A percentile compares a stretch with the other conserved stretches of the same genome.
phyloP scores from a whole-genome alignment of 1,284 basidiomycete species.

The Termitomyces sp. region DNA sequence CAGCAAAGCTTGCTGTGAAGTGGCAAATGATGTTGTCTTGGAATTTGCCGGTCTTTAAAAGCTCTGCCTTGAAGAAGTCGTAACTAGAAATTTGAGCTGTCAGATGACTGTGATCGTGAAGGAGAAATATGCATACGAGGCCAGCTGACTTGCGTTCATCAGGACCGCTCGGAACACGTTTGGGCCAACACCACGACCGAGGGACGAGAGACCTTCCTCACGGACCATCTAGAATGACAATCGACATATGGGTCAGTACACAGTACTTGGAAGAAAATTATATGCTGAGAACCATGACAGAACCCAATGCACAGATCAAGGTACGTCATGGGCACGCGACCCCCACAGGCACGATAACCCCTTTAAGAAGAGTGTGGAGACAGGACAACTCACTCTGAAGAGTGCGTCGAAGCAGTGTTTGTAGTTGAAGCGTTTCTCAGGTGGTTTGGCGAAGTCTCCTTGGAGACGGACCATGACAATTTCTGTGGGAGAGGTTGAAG shows the following conservation, averaged over 20 bases:
- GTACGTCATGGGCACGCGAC: constrained; percentile 5
- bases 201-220: constrained; percentile 75
- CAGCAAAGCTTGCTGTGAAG: constrained; percentile 81
- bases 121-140: constrained; percentile 51
- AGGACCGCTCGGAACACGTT: constrained; percentile 83
- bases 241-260: constrained; percentile 1
- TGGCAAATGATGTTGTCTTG: constrained; percentile 79
- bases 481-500: constrained; percentile 37
- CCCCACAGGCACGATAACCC: constrained; percentile 12
- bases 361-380: constrained; percentile 9
- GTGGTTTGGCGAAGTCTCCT: constrained; percentile 83
- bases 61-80: constrained; percentile 83
- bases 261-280: neutral
- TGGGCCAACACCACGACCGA: constrained; percentile 77
- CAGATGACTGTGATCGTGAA: neutral
- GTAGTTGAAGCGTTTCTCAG: constrained; percentile 82
- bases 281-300: neutral
- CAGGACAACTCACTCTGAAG: constrained; percentile 53
- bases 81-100: constrained; percentile 46
- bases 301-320: neutral
- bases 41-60: constrained; percentile 68
- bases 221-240: constrained; percentile 60
- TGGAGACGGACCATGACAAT: constrained; percentile 85
- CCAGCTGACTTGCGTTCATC: constrained; percentile 91
- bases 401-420: constrained; percentile 83